A percentile compares a stretch with the other conserved stretches of the same genome.
These are phyloP conservation scores for Lactifluus pinguis DNA, from an alignment of 768 basidiomycete genomes.

Conservation along the genomic window DNA sequence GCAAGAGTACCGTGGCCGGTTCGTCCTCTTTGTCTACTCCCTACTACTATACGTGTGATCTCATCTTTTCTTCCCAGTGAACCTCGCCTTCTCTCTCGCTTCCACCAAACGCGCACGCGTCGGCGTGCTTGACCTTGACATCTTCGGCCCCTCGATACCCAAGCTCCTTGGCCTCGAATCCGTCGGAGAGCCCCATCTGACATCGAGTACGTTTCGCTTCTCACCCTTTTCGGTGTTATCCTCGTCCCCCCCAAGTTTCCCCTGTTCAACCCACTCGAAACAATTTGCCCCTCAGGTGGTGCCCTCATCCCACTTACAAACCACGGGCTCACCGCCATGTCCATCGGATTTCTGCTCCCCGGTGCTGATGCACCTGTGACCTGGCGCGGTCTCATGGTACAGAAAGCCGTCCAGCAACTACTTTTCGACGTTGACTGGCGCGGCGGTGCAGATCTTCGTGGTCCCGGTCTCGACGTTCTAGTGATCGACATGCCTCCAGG, in stretches of 20 bases:
- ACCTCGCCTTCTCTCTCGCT: slow-evolving; percentile 70
- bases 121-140: slow-evolving; percentile 88
- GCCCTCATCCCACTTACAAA: slow-evolving; percentile 77
- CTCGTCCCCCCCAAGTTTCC: neutral
- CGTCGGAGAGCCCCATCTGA: slow-evolving; percentile 69
- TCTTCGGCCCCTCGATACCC: slow-evolving; percentile 92
- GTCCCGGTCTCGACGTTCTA: slow-evolving; percentile 64
- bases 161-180: slow-evolving; percentile 85
- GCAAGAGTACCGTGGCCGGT: slow-evolving; percentile 93
- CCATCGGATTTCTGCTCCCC: slow-evolving; percentile 91
- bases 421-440: slow-evolving; percentile 95
- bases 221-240: neutral
- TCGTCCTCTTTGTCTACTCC: slow-evolving; percentile 17
- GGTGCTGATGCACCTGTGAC: slow-evolving; percentile 72
- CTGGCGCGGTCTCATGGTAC: slow-evolving; percentile 97
- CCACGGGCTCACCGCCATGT: slow-evolving; percentile 90
- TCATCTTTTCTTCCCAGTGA: slow-evolving; percentile 41
- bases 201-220: slow-evolving; percentile 39
- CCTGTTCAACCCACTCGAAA: neutral
- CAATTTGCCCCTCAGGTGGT: slow-evolving; percentile 36
- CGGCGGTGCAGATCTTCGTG: slow-evolving; percentile 28
- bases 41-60: neutral
- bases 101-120: slow-evolving; percentile 41
- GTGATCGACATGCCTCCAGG: slow-evolving; percentile 97
- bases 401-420: slow-evolving; percentile 93